Conservation (phyloP, 73 alveolate genomes). For the Symbiodinium natans region DNA sequence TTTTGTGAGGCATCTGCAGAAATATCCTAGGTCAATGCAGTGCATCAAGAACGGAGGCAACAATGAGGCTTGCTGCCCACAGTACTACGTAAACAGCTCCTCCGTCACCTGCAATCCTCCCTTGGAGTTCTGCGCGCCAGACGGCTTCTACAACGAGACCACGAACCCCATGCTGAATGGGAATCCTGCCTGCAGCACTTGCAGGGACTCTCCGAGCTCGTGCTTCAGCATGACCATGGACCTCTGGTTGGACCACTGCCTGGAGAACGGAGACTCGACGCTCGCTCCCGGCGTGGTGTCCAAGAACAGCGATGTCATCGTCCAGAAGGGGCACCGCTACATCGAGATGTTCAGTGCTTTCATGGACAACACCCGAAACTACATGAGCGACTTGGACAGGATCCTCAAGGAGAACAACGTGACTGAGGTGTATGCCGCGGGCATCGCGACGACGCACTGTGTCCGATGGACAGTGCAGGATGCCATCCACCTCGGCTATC, state of each 20-base stretch:
- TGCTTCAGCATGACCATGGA: slow-evolving; percentile 69
- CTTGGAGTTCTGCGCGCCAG: slow-evolving; percentile 56
- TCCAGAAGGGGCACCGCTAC: slow-evolving; percentile 61
- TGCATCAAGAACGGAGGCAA: slow-evolving; percentile 38
- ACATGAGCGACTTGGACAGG: slow-evolving; percentile 43
- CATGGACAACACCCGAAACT: slow-evolving; percentile 60
- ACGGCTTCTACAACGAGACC: slow-evolving; percentile 12
- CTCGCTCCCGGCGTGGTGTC: not conserved
- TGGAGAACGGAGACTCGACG: slow-evolving; percentile 25
- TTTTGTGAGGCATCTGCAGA: too few species aligned
- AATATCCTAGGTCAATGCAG: slow-evolving; percentile 19
- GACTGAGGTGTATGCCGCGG: slow-evolving; percentile 62
- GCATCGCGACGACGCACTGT: slow-evolving; percentile 61
- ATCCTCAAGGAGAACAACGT: not conserved
- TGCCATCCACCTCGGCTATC: slow-evolving; percentile 8
- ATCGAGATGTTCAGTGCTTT: slow-evolving; percentile 71
- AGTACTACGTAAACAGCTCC: slow-evolving; percentile 46
- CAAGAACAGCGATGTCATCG: slow-evolving; percentile 28
- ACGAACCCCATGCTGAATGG: slow-evolving; percentile 47
- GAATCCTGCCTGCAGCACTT: slow-evolving; percentile 27
- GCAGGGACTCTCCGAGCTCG: not conserved
- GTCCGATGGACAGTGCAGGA: slow-evolving; percentile 69
- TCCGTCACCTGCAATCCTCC: slow-evolving; percentile 26
- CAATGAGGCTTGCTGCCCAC: slow-evolving; percentile 65
- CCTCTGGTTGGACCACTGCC: slow-evolving; percentile 60